phyloP scores from a whole-genome alignment of 2,329 filamentous ascomycete genomes.

The Calonectria ilicicola region DNA sequence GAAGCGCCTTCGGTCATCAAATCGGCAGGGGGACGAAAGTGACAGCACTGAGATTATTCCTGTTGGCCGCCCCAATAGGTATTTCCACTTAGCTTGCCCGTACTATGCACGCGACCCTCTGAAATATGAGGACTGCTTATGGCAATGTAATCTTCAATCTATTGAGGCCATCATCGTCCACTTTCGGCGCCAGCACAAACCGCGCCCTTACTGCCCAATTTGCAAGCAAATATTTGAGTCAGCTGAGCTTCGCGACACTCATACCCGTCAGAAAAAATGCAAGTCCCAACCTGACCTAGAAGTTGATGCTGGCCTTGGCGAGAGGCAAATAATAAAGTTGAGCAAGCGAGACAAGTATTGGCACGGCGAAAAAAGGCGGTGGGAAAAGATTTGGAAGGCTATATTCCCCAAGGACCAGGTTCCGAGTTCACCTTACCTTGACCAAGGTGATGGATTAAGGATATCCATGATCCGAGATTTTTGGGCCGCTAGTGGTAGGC shows the following conservation, averaged over 20 bases:
- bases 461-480: neutral
- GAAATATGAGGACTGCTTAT: neutral
- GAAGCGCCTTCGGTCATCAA: neutral
- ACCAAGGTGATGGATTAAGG: neutral
- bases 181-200: neutral
- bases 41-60: neutral
- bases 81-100: conserved; percentile 4
- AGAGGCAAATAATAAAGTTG: neutral
- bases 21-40: neutral
- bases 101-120: neutral
- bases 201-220: neutral
- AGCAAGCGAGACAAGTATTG: neutral
- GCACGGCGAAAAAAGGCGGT: neutral
- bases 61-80: neutral
- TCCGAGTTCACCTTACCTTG: neutral
- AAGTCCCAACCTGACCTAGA: neutral
- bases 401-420: neutral
- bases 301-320: neutral
- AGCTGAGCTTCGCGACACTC: neutral
- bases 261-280: neutral
- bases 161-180: neutral
- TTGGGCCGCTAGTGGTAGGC: neutral
- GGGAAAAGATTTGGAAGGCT: neutral
- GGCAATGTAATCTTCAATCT: neutral
- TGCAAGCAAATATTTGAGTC: neutral